phyloP scores from a whole-genome alignment of 805 yeast species.

The Zygosaccharomyces siamensis region DNA sequence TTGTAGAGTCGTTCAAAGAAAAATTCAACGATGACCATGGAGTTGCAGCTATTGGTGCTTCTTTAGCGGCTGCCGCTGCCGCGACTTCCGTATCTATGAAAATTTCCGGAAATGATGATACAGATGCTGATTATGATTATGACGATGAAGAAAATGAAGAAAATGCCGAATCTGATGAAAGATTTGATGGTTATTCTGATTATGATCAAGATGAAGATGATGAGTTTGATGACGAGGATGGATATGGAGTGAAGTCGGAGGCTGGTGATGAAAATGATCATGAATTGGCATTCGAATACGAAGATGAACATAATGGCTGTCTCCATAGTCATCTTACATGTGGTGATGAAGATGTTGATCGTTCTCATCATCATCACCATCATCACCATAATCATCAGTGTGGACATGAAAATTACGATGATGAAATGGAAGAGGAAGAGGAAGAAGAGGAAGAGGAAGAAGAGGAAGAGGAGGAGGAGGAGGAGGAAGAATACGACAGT shows the following conservation, averaged over 20 bases:
- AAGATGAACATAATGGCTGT: slow-evolving; percentile 12
- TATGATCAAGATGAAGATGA: slow-evolving; percentile 34
- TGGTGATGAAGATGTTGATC: slow-evolving; percentile 6
- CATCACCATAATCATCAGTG: slow-evolving; percentile 11
- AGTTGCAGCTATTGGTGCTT: slow-evolving; percentile 22
- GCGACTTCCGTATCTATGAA: slow-evolving; percentile 19
- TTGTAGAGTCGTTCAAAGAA: slow-evolving; percentile 29
- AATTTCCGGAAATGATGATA: slow-evolving; percentile 23
- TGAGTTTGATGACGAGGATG: slow-evolving; percentile 25
- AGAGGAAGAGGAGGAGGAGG: slow-evolving; percentile 18
- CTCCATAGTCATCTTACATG: slow-evolving; percentile 14
- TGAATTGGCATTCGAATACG: slow-evolving; percentile 2
- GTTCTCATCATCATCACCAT: slow-evolving; percentile 5
- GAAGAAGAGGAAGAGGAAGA: slow-evolving; percentile 18
- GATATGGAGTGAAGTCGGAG: slow-evolving; percentile 18
- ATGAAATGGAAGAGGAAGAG: slow-evolving; percentile 15
- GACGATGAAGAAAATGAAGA: slow-evolving; percentile 29
- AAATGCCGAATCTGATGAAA: slow-evolving; percentile 22
- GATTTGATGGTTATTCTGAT: slow-evolving; percentile 27
- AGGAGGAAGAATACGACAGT: slow-evolving; percentile 33
- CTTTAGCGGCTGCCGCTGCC: slow-evolving; percentile 30
- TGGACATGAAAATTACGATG: slow-evolving; percentile 16
- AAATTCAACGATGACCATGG: slow-evolving; percentile 24
- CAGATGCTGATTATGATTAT: slow-evolving; percentile 26
- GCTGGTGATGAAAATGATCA: slow-evolving; percentile 27